These are phyloP conservation scores for Jamesozyma lodderae DNA, from an alignment of 805 yeast genomes.

Conservation along the genomic window DNA sequence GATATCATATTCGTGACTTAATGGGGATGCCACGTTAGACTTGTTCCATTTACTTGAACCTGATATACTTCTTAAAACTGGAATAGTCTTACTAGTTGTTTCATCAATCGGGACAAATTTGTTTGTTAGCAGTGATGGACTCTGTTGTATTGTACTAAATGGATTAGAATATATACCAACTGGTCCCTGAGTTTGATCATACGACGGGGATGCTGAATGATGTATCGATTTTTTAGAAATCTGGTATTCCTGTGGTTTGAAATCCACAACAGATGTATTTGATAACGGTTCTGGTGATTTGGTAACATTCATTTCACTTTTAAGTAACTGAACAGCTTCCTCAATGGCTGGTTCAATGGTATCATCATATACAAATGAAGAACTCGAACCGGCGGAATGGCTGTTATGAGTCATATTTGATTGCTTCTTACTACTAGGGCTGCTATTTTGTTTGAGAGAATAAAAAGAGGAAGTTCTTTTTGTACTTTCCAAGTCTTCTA, in stretches of 20 bases:
- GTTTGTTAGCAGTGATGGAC: constrained; percentile 1
- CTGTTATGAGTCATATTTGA: no score
- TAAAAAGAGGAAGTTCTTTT: neutral
- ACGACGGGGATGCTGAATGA: no score
- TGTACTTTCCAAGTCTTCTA: no score
- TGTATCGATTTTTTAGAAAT: constrained; percentile 7
- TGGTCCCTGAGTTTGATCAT: neutral
- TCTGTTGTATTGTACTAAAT: no score
- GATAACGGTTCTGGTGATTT: no score
- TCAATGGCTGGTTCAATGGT: constrained; percentile 19
- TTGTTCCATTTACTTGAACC: neutral
- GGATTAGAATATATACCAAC: neutral
- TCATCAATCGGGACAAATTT: neutral
- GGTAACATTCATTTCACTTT: constrained; percentile 10
- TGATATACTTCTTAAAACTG: constrained; percentile 1
- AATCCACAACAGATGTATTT: constrained; percentile 7
- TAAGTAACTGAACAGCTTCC: constrained; percentile 20
- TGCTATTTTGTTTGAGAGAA: no score
- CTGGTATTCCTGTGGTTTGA: constrained; percentile 12
- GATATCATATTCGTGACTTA: neutral
- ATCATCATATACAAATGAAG: constrained; percentile 4
- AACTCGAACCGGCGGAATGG: no score
- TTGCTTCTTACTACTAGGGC: no score
- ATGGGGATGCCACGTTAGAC: neutral
- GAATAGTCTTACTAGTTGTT: neutral